Percentiles rank a stretch among this genome's conserved stretches.
Conservation (phyloP, 805 yeast genomes). For the Groenewaldozyma salmanticensis region DNA sequence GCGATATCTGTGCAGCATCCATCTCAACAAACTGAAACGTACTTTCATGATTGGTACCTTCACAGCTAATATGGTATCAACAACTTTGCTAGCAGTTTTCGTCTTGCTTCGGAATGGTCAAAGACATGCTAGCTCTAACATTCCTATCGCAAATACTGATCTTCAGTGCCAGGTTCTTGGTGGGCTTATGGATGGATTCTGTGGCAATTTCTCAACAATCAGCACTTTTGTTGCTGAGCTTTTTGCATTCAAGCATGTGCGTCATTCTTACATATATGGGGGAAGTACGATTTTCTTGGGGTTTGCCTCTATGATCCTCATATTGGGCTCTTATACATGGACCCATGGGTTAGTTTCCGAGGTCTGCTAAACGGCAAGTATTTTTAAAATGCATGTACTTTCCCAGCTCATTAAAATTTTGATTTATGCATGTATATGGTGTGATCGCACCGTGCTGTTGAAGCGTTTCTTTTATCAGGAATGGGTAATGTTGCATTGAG, state of each 20-base stretch:
- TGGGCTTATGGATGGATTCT: conserved; percentile 55
- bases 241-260: conserved; percentile 26
- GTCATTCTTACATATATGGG: conserved; percentile 43
- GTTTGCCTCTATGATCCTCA: conserved; percentile 43
- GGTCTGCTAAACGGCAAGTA: too few species aligned
- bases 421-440: too few species aligned
- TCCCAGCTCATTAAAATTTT: too few species aligned
- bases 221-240: conserved; percentile 72
- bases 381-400: too few species aligned
- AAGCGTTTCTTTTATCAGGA: too few species aligned
- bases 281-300: conserved; percentile 36
- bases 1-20: conserved; percentile 46
- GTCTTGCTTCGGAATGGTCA: conserved; percentile 39
- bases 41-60: conserved; percentile 51
- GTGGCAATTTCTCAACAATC: conserved; percentile 65
- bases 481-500: too few species aligned
- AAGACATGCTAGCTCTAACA: conserved; percentile 5
- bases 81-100: conserved; percentile 35
- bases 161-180: conserved; percentile 41
- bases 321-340: conserved; percentile 71
- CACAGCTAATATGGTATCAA: conserved; percentile 39
- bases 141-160: conserved; percentile 19
- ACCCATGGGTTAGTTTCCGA: conserved; percentile 31
- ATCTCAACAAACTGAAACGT: conserved; percentile 41
- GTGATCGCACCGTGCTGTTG: too few species aligned